These are phyloP conservation scores for Combretum micranthum DNA, from an alignment of 345 rosid genomes.

Conservation along the genomic window DNA sequence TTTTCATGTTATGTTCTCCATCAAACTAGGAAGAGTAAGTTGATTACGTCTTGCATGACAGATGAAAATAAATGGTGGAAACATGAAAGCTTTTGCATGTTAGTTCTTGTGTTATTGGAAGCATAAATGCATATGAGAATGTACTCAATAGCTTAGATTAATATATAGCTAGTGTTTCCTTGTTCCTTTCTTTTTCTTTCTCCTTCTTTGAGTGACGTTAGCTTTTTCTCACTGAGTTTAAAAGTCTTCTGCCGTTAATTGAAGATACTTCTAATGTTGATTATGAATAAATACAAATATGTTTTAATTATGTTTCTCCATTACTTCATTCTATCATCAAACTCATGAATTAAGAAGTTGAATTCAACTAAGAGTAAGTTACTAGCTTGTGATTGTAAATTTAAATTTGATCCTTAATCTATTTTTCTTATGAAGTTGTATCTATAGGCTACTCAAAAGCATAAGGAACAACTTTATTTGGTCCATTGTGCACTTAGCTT, in stretches of 20 bases:
- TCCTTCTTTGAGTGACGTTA: too few relatives aligned
- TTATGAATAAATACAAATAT: conserved; percentile 75
- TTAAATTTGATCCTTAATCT: background rate
- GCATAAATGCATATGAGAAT: too few relatives aligned
- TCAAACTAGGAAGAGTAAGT: too few relatives aligned
- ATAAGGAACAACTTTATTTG: background rate
- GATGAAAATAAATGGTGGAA: too few relatives aligned
- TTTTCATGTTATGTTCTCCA: too few relatives aligned
- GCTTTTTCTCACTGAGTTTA: conserved; percentile 73
- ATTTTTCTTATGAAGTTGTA: background rate
- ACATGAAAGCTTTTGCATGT: too few relatives aligned
- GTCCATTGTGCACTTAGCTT: background rate
- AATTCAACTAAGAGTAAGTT: background rate
- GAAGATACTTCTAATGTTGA: conserved; percentile 56
- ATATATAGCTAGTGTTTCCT: too few relatives aligned
- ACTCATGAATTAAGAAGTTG: background rate
- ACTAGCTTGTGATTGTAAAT: too few relatives aligned
- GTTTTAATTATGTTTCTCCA: background rate
- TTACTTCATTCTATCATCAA: background rate
- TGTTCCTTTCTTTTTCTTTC: too few relatives aligned
- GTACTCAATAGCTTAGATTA: too few relatives aligned
- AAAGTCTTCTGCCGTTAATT: conserved; percentile 84
- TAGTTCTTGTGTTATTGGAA: too few relatives aligned
- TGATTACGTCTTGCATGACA: too few relatives aligned
- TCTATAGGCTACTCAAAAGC: background rate